phyloP scores from a whole-genome alignment of 306 rosid species.

The Medicago lupulina region DNA sequence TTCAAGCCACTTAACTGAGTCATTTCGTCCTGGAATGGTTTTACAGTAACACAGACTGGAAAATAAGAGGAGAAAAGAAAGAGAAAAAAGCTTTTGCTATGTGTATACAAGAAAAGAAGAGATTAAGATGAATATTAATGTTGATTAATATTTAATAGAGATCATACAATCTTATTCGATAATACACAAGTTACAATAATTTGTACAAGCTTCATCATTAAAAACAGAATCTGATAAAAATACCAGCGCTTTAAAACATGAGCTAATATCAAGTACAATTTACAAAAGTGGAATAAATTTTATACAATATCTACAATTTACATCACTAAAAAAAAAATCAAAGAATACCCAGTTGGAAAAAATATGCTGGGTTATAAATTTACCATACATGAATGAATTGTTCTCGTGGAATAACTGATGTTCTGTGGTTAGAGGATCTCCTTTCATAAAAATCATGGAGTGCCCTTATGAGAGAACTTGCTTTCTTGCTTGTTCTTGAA shows the following conservation, averaged over 20 bases:
- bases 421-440: conserved; percentile 57
- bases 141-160: conserved; percentile 15
- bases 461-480: conserved; percentile 69
- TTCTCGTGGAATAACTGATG: conserved; percentile 56
- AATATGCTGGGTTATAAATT: conserved; percentile 49
- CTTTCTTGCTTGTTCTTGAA: conserved; percentile 63
- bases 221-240: conserved; percentile 58
- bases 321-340: conserved; percentile 41
- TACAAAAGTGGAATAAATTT: conserved; percentile 19
- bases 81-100: background rate
- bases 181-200: conserved; percentile 28
- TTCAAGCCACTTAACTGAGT: too few relatives aligned
- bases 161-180: conserved; percentile 37
- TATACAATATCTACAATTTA: conserved; percentile 48
- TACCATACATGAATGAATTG: conserved; percentile 67
- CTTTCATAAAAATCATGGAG: conserved; percentile 71
- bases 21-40: too few relatives aligned
- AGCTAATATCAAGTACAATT: conserved; percentile 53
- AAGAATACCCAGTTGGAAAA: conserved; percentile 46
- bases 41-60: too few relatives aligned
- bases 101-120: background rate
- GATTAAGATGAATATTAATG: conserved; percentile 1
- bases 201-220: conserved; percentile 58
- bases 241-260: conserved; percentile 64
- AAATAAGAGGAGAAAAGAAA: too few relatives aligned